phyloP scores from a whole-genome alignment of 2,329 filamentous ascomycete genomes.

The Lasiodiplodia hormozganensis region DNA sequence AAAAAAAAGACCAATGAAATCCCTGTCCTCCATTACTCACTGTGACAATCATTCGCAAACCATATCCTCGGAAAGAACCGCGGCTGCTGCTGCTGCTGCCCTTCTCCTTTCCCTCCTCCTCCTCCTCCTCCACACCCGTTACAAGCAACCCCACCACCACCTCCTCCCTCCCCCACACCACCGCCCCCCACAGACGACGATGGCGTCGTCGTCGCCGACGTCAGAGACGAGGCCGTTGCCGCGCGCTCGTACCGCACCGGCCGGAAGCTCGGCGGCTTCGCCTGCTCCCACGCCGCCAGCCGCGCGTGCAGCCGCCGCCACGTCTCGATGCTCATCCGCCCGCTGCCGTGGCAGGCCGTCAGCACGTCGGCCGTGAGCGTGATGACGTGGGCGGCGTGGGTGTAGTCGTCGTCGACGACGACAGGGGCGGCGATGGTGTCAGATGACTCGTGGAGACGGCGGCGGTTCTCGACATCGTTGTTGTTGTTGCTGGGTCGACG shows the following conservation, averaged over 20 bases:
- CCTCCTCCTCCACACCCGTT: too few species aligned
- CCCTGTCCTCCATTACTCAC: not conserved
- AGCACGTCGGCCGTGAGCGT: slow-evolving; percentile 44
- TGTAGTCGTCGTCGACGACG: slow-evolving; percentile 46
- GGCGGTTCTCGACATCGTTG: too few species aligned
- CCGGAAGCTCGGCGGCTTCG: not conserved
- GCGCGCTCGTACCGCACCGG: not conserved
- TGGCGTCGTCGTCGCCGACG: too few species aligned
- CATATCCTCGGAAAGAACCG: slow-evolving; percentile 5
- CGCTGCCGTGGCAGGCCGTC: not conserved
- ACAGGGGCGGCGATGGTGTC: too few species aligned
- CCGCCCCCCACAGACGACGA: too few species aligned
- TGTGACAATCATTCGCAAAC: slow-evolving; percentile 12
- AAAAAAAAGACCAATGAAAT: too few species aligned
- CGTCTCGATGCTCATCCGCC: not conserved
- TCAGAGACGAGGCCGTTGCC: too few species aligned
- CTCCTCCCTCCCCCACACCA: not conserved
- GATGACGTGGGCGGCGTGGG: slow-evolving; percentile 52
- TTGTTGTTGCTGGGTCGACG: too few species aligned
- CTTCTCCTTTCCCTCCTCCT: too few species aligned
- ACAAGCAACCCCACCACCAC: too few species aligned
- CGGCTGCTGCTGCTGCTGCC: too few species aligned
- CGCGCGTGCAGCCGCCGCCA: not conserved
- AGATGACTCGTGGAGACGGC: too few species aligned
- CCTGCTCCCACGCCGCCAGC: not conserved